These are phyloP conservation scores for Porodaedalea pini DNA, from an alignment of 1,284 basidiomycete species.

Conservation along the genomic window DNA sequence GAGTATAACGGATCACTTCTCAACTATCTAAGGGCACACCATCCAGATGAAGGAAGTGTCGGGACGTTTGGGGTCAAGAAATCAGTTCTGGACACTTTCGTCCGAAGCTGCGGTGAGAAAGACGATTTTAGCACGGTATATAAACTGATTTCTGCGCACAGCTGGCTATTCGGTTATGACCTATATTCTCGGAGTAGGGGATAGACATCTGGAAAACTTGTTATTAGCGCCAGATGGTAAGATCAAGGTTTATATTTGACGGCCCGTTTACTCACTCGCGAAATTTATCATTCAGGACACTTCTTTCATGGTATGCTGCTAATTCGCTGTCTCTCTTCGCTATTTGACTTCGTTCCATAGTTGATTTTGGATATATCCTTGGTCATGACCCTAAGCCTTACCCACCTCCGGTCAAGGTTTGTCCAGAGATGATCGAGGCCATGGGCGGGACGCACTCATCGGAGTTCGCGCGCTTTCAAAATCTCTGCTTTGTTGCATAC, in stretches of 20 bases:
- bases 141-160: conserved; percentile 33
- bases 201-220: conserved; percentile 95
- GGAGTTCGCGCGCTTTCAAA: conserved; percentile 94
- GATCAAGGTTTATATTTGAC: conserved; percentile 9
- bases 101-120: conserved; percentile 90
- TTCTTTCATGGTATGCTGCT: conserved; percentile 74
- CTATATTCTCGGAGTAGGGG: conserved; percentile 94
- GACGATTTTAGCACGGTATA: background rate
- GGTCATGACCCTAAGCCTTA: conserved; percentile 98
- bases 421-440: conserved; percentile 99
- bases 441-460: conserved; percentile 95
- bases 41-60: conserved; percentile 89
- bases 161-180: conserved; percentile 99
- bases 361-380: conserved; percentile 98
- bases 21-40: conserved; percentile 81
- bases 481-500: conserved; percentile 94
- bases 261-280: background rate
- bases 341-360: conserved; percentile 38
- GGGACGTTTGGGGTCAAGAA: conserved; percentile 92
- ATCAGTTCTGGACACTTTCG: conserved; percentile 91
- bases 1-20: conserved; percentile 84
- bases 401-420: conserved; percentile 96
- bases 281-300: conserved; percentile 45
- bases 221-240: conserved; percentile 87
- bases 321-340: background rate